Base-by-base conservation (phyloP, 306 rosid genomes). In the Cicer arietinum region DNA sequence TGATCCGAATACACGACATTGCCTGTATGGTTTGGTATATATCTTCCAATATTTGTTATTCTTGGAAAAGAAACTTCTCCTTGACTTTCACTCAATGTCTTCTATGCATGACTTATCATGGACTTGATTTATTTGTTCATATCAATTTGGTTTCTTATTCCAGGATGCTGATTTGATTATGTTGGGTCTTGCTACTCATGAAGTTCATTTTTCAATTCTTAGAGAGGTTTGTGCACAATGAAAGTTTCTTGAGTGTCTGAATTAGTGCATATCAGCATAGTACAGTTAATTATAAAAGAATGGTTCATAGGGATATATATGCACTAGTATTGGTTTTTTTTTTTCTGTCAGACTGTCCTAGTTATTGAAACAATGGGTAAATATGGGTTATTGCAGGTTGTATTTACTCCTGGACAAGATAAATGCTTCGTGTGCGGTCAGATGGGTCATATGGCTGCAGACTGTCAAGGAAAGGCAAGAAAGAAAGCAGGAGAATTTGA, bases 101-200 rank as follows among this genome's bases (percentile, higher is more conserved):
- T 57, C 16, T 61, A 61, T 71, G 59, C 40, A 51, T 22, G 46
- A 47, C 69, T 66, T 75, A 35, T 50, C 60, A 17, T 39, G 75
- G 41, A 35, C 50, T 37, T 65, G 20, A 45, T 57, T 67, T 40
- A 57, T 25, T 69, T 11, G 63, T 77, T 40, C 74, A 17, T 74
- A 46, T 72, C 39, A 77, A 67, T 69, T 71, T 78, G 52, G 40
- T 77, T 62, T 82, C 50, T 30, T 18, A 45, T 86, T 62, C 66
- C 91, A 95, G 99, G 99, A 95, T 88, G 99, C 99, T 9, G 99
- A 95, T 88, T 84, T 95, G 84, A 95, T 95, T 70, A 95, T 95
- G 99, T 83, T 95, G 85, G 99, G 89, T 65, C 83, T 95, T 85
- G 96, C 99, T 75, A 95, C 98, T 61, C 99, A 95, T 84, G 99